Base-by-base conservation (phyloP, 208 protist species). In the Trichomonas vaginalis region DNA sequence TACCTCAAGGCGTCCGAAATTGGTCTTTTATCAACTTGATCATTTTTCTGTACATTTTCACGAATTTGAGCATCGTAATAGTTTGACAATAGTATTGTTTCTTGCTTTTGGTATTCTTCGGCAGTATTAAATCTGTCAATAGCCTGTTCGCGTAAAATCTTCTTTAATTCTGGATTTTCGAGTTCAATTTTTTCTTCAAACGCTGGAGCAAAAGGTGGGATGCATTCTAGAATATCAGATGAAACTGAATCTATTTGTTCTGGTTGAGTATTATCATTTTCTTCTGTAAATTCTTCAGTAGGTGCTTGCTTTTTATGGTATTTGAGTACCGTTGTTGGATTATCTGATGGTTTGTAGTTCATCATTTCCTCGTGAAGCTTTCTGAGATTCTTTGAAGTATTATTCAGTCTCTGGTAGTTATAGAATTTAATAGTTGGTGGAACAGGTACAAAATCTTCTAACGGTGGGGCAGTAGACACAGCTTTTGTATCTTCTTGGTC, bases 41-140 rank as follows among this genome's bases (percentile, higher is more conserved):
- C 86, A 51, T 92, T 92, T 51, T 92, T 92, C 46, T 92, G 86
- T 23, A 92, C 46, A 47, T 92, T 92, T 92, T 92, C 86, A 39
- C 86, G 40, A 35, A 92, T 14, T 51, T 92, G 86, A 17, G 86
- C 86, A 92, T 92, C 86, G 15, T 92, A 92, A 32, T 42, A 92
- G 32, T 92, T 92, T 17, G 42, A 42, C 8, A 92, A 51, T 40
- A 92, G 17, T 12, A n/a, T 42, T 92, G 86, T 48, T 40, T 92
- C 40, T 39, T 92, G 40, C 39, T 92, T 92, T 39, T 45, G 40
- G 45, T 48, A 92, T 6, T 48, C 40, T 23, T 45, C 42, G 17
- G 86, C 86, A 17, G 45, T 23, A 39, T 92, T 92, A 0, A n/a
- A 40, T 21, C 86, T 9, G 45, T 92, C 86, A 48, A 56, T 32